Percentiles rank a stretch among this genome's conserved stretches.
Evolutionary conservation across 352 stramenopile genomes (phyloP).

Genomic region (Blastocystis sp.): DNA sequence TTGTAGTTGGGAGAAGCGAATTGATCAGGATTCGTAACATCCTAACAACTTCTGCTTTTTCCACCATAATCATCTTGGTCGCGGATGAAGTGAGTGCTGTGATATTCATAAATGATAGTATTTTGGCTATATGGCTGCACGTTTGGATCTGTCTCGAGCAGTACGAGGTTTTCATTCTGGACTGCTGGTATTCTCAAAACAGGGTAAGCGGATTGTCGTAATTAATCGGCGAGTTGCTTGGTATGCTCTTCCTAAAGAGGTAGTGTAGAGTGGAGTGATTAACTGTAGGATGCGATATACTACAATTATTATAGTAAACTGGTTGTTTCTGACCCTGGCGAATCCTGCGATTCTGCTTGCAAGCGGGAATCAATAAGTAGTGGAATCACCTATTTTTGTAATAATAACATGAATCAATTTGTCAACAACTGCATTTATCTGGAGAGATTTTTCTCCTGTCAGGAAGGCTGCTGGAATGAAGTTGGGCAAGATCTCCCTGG

Average conservation of each 20-base stretch:
- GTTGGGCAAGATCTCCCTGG: conserved; percentile 13
- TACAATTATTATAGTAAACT: not conserved
- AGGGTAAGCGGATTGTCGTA: not conserved
- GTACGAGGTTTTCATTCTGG: not conserved
- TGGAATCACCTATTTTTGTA: not conserved
- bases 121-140: not conserved
- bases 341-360: not conserved
- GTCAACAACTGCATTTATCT: not conserved
- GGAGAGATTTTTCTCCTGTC: not conserved
- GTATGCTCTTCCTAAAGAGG: not conserved
- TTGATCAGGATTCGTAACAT: not conserved
- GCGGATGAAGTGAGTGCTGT: not conserved
- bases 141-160: not conserved
- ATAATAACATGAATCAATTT: not conserved
- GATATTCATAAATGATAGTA: not conserved
- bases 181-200: not conserved
- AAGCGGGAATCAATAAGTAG: not conserved
- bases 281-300: not conserved
- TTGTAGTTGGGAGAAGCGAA: not conserved
- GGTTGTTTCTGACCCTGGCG: not conserved
- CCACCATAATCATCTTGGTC: not conserved
- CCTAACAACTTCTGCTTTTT: not conserved
- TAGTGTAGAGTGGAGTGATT: not conserved
- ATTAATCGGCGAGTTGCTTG: not conserved
- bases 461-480: not conserved